Percentiles rank a stretch among this genome's conserved stretches.
Conservation (phyloP, 176 grass and related monocot genomes). For the Avena sativa region DNA sequence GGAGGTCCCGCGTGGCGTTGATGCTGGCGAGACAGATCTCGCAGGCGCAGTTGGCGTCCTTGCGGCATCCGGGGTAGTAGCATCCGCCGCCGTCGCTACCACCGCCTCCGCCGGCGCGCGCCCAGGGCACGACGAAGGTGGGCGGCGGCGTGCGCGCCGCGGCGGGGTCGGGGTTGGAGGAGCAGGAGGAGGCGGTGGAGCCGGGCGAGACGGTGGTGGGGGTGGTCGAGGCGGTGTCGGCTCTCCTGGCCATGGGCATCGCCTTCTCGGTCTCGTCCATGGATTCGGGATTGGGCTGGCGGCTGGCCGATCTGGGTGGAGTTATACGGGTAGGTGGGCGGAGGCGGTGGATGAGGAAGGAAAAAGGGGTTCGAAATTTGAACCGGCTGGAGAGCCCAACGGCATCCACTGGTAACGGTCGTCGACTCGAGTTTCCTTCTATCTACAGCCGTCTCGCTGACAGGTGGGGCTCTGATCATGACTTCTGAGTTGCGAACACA, state of each 20-base stretch:
- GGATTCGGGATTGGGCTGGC: neutral
- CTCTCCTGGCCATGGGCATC: slow-evolving; percentile 25
- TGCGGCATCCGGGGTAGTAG: slow-evolving; percentile 81
- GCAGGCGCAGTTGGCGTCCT: slow-evolving; percentile 90
- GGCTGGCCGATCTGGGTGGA: slow-evolving; percentile 9
- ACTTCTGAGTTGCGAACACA: neutral
- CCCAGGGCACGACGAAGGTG: slow-evolving; percentile 39
- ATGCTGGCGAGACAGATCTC: slow-evolving; percentile 94
- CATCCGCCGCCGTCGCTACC: slow-evolving; percentile 39
- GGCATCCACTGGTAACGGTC: slow-evolving; percentile 54
- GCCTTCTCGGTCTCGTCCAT: slow-evolving; percentile 57
- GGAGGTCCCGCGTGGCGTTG: slow-evolving; percentile 81
- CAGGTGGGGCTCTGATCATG: neutral
- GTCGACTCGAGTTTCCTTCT: neutral
- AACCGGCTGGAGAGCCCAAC: slow-evolving; percentile 41
- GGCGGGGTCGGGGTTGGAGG: slow-evolving; percentile 32
- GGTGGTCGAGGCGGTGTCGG: slow-evolving; percentile 31
- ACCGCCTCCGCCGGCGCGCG: neutral
- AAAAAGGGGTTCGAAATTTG: slow-evolving; percentile 54
- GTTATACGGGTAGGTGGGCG: neutral
- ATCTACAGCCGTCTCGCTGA: neutral
- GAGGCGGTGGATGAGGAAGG: neutral
- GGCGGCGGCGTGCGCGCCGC: slow-evolving; percentile 26
- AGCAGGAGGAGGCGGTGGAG: slow-evolving; percentile 56
- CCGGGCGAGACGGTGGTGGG: slow-evolving; percentile 27